Evolutionary conservation across 139 green algal genomes (phyloP).

Genomic region (Chlamydomonas schloesseri): DNA sequence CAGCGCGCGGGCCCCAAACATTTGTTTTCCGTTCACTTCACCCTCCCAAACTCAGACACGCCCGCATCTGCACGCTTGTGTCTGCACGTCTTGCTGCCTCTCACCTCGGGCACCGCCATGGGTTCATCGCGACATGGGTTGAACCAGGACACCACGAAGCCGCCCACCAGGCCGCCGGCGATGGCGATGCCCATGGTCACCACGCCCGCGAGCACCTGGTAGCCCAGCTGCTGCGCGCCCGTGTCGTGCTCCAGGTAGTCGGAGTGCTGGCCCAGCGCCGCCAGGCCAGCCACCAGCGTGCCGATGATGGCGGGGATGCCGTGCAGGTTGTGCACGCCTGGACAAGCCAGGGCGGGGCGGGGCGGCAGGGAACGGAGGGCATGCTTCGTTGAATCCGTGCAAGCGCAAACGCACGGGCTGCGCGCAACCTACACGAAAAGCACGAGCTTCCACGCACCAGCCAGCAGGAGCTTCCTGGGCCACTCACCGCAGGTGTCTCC

Average conservation of each 20-base stretch:
- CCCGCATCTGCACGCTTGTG: too few relatives aligned
- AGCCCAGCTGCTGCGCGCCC: not conserved
- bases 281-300: slow-evolving; percentile 31
- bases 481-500: slow-evolving; percentile 75
- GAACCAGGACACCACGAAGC: slow-evolving; percentile 15
- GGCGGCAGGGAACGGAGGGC: too few relatives aligned
- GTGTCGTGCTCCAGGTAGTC: not conserved
- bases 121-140: not conserved
- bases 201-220: slow-evolving; percentile 42
- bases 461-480: too few relatives aligned
- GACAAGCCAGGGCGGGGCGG: not conserved
- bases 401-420: too few relatives aligned
- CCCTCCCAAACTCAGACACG: too few relatives aligned
- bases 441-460: too few relatives aligned
- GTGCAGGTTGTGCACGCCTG: slow-evolving; percentile 76
- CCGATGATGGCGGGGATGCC: slow-evolving; percentile 56
- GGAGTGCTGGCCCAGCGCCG: slow-evolving; percentile 16
- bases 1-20: too few relatives aligned
- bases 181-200: slow-evolving; percentile 51
- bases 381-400: too few relatives aligned
- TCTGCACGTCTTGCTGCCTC: too few relatives aligned
- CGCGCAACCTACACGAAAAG: too few relatives aligned
- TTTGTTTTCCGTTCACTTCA: not conserved
- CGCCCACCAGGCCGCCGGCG: slow-evolving; percentile 38
- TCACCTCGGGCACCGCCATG: not conserved